Evolutionary conservation across 192 early-diverging fungal genomes (phyloP), one percentile per base, ranked within the genome.

Genomic region (Coemansia biformis): DNA sequence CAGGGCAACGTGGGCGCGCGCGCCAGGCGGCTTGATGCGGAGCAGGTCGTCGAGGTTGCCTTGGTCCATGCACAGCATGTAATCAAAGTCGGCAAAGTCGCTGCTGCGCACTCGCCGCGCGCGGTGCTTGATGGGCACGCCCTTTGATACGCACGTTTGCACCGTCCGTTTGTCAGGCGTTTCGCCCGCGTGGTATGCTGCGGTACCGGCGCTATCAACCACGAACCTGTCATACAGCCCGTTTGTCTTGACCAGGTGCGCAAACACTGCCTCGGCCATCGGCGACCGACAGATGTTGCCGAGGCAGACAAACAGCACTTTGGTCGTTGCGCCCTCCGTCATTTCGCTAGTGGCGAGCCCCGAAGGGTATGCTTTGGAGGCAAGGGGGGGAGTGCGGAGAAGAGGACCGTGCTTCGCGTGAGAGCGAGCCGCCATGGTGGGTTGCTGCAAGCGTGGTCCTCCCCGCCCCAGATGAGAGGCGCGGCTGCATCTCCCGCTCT

Each of bases 191-290:
- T 98, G 91, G 59, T 87, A 92, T 3, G 74, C 78, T 12, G 84
- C 80, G 8, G 91, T 95, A 14, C 94, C 94, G 10, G 85, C 85
- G 54, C 85, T 88, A 59, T 98, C 91, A 33, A 98, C 85, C 14
- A 50, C 47, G 59, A 96, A 90, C 1, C 47, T 47, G 5, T 72
- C 57, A 14, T 49, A 37, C 13, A 90, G 66, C 7, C 76, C 63
- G 36, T 67, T 58, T 43, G 85, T 28, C 23, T 78, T 72, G n/a
- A 94, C 79, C 17, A 71, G 75, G 48, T 87, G 77, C 1, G 70
- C 63, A 59, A 98, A 96, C 8, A 95, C 95, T 7, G 93, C 93
- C 63, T 92, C 91, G 33, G 91, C 91, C 94, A 94, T 97, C 5
- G 90, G 89, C 6, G 81, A 84, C 31, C 90, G 80, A 76, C 88